Base-by-base conservation (phyloP, 164 flowering plant genomes). In the Magnolia kwangsiensis region DNA sequence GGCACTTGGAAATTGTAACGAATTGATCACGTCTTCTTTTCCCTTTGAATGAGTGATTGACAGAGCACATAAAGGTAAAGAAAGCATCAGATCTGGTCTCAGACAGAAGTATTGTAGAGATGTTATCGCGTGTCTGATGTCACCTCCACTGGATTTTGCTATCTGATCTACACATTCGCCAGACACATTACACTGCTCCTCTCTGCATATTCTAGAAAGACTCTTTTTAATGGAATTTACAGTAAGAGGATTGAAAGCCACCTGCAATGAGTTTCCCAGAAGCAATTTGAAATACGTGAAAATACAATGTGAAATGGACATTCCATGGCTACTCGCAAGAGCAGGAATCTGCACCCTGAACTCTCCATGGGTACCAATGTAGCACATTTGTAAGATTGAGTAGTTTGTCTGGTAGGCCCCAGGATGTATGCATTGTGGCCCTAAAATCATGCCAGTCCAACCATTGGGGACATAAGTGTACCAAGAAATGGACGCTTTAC, bases 61-160 rank as follows among this genome's bases (percentile, higher is more conserved):
- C 45, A 66, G 74, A 67, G 74, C 67, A 63, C 82, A 67, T 45
- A 71, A 74, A 61, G 89, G 80, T 74, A 77, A 74, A 78, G 83
- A 76, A 63, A 24, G 72, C 79, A n/a, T 71, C 10, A 31, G 75
- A 73, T 73, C 76, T 69, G 87, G 86, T 82, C 84, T 87, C 82
- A 87, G 76, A 79, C 87, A 89, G 81, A 83, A 88, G 80, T 87
- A 91, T 81, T 96, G 98, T 74, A 96, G 87, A 11, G 97, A 86
- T 80, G 89, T 88, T 78, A 96, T 90, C 61, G 98, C 99, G 73
- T 91, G 86, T 85, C 99, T 87, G 78, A 96, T 90, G 84, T 96
- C 99, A 80, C 99, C 99, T 77, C 89, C 96, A 88, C 99, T 89
- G 71, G 91, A 86, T 85, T 85, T 88, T 71, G 97, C 97, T 77